phyloP scores from a whole-genome alignment of 2,329 filamentous ascomycete species.

The Tympanopsis confertula region DNA sequence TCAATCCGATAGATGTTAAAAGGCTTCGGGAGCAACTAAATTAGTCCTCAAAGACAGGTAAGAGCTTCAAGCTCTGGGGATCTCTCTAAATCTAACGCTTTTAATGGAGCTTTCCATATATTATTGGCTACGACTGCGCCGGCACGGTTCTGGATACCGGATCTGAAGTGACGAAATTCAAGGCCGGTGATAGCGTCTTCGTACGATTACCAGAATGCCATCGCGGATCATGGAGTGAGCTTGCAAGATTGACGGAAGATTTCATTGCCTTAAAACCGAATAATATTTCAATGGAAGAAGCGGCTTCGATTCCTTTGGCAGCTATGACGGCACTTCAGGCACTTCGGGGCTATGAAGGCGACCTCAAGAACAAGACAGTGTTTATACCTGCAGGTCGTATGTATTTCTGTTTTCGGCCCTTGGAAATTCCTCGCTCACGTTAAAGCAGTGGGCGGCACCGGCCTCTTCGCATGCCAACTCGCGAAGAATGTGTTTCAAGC shows the following conservation, averaged over 20 bases:
- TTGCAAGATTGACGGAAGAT: slow-evolving; percentile 15
- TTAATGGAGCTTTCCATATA: slow-evolving; percentile 23
- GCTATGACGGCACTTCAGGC: slow-evolving; percentile 26
- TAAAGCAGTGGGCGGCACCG: slow-evolving; percentile 18
- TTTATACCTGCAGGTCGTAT: slow-evolving; percentile 19
- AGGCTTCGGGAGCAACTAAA: slow-evolving; percentile 22
- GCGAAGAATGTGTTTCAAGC: slow-evolving; percentile 30
- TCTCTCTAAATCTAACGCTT: not conserved
- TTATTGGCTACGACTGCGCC: slow-evolving; percentile 27
- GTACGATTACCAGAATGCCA: slow-evolving; percentile 15
- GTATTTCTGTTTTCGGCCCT: not conserved
- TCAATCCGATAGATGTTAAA: slow-evolving; percentile 33
- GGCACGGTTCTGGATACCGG: slow-evolving; percentile 24
- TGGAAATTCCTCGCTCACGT: not conserved
- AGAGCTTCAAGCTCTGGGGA: slow-evolving; percentile 4
- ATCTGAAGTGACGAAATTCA: slow-evolving; percentile 16
- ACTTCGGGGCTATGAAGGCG: slow-evolving; percentile 21
- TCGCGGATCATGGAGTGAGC: slow-evolving; percentile 23
- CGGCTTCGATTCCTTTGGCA: slow-evolving; percentile 29
- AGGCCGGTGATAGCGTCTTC: slow-evolving; percentile 25
- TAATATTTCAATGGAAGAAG: slow-evolving; percentile 25
- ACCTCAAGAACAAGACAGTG: slow-evolving; percentile 24
- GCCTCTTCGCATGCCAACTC: slow-evolving; percentile 25
- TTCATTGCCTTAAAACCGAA: slow-evolving; percentile 25
- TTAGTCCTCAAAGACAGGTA: slow-evolving; percentile 16